Percentiles rank a stretch among this genome's conserved stretches.
phyloP scores from a whole-genome alignment of 148 eudicot species.

The Polygonum maritimum region DNA sequence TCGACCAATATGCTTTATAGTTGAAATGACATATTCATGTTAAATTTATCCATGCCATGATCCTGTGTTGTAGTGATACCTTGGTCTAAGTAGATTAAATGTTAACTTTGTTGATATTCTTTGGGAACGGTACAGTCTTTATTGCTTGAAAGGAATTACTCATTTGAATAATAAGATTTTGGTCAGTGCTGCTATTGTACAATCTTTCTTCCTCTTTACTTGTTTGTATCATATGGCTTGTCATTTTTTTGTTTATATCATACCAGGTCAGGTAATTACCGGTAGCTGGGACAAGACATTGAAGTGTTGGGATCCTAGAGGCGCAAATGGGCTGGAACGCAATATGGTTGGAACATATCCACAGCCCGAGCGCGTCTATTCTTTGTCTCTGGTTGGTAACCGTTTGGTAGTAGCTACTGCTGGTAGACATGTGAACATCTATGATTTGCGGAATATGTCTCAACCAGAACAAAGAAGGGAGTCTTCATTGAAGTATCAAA shows the following conservation, averaged over 20 bases:
- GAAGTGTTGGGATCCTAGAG: conserved; percentile 99
- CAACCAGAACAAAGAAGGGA: conserved; percentile 93
- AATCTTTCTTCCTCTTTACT: background rate
- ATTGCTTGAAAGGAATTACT: too few species aligned
- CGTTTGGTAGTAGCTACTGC: conserved; percentile 90
- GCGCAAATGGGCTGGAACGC: conserved; percentile 82
- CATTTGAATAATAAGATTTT: background rate
- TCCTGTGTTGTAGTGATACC: background rate
- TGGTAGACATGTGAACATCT: conserved; percentile 90
- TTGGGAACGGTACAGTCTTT: background rate
- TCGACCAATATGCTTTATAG: background rate
- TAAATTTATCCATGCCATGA: background rate
- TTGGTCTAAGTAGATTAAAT: background rate
- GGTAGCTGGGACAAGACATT: conserved; percentile 98
- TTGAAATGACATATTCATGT: background rate
- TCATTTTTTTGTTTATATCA: background rate
- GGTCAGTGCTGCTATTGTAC: background rate
- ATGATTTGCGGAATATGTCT: conserved; percentile 91
- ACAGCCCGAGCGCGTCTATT: conserved; percentile 97
- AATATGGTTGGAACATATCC: conserved; percentile 79
- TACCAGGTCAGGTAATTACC: conserved; percentile 81
- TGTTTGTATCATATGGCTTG: background rate
- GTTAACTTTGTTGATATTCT: background rate
- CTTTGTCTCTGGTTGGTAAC: conserved; percentile 76
- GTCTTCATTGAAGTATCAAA: conserved; percentile 88